Evolutionary conservation across 331 rosid genomes (phyloP).

Genomic region (Arachis monticola): DNA sequence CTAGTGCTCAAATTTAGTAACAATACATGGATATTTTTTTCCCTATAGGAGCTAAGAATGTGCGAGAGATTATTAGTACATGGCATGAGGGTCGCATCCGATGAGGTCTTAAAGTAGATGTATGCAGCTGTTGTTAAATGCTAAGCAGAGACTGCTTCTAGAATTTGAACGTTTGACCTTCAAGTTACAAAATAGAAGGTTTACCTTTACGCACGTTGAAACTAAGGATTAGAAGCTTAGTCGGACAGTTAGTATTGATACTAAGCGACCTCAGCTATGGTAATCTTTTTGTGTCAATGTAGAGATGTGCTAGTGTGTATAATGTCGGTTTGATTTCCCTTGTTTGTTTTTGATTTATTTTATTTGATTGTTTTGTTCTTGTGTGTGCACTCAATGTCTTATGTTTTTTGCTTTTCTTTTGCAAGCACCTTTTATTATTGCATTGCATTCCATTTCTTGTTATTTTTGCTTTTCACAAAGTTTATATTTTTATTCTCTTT

Average conservation of each 20-base stretch:
- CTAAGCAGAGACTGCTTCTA: no score
- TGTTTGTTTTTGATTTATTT: no score
- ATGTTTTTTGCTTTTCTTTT: neutral
- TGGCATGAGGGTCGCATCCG: no score
- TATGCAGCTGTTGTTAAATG: no score
- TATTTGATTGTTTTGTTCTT: no score
- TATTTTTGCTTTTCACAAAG: neutral
- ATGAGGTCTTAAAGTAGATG: no score
- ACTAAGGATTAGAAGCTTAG: neutral
- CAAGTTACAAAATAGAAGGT: no score
- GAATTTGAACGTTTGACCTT: no score
- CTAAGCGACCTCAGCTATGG: neutral
- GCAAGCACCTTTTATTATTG: neutral
- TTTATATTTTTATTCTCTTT: neutral
- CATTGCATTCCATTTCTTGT: neutral
- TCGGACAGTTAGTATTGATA: neutral
- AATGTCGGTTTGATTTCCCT: neutral
- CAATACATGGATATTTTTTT: neutral
- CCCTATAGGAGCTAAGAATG: neutral
- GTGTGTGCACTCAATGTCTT: no score
- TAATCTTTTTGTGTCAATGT: no score
- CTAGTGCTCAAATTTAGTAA: neutral
- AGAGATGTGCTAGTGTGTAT: neutral
- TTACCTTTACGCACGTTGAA: no score
- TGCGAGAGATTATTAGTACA: neutral